Evolutionary conservation across 345 rosid genomes (phyloP), one percentile per base, ranked within the genome.

Genomic region (Balakata baccata): DNA sequence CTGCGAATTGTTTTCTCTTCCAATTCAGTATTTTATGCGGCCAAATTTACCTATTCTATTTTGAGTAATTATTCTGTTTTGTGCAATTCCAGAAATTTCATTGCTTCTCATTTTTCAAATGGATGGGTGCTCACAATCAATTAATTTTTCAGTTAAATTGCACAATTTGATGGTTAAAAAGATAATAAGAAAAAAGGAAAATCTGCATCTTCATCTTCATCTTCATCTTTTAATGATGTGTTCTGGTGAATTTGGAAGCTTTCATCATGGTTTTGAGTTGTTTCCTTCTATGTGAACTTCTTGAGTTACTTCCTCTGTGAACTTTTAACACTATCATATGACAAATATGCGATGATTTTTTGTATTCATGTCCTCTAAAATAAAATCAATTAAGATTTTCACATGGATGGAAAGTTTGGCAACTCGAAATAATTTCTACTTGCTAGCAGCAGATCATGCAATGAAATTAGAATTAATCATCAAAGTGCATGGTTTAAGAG

Each of bases 351-450:
- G 56, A 51, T 14, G 56, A 14, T 43, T 43, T 51, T 5, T 5
- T 22, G 2, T 54, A 4, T 54, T 54, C 9, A 54, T 54, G 59
- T 54, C 59, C 5, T 54, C 2, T 54, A 4, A 54, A 54, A 18
- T 54, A 7, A 5, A 52, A n/a, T 54, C 2, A 18, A 18, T 54
- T 54, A 69, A 88, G 90, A 76, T 85, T 73, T 73, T 80, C 74
- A 81, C 81, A 75, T 85, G 88, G 89, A 82, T 85, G 86, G 89
- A 82, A 79, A n/a, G n/a, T n/a, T n/a, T n/a, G n/a, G n/a, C n/a
- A n/a, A 62, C 72, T 73, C 87, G 63, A 2, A 78, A 77, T 10
- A 78, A 75, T 29, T 62, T 78, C 62, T 74, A 39, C 23, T 54
- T 83, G 22, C 71, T 80, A 25, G 72, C 74, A 0, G 38, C 61